Evolutionary conservation across 257 asterid genomes (phyloP), one percentile per base, ranked within the genome.

Genomic region (Fraxinus americana): DNA sequence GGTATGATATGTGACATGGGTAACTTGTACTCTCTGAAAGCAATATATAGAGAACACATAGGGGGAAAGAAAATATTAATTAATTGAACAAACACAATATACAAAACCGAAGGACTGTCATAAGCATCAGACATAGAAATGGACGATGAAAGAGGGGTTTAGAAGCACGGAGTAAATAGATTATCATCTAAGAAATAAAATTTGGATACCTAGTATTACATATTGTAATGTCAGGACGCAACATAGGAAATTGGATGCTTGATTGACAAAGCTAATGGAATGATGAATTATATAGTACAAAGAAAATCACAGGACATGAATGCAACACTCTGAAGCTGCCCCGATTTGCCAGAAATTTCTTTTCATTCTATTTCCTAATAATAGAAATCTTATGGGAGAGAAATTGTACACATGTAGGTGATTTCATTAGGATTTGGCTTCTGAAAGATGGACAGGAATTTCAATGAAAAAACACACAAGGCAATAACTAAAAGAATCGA

Each of bases 1-100:
- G 97, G 97, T 81, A 96, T 92, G 67, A 96, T 91, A 80, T 89
- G 97, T n/a, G 97, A 90, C 92, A 88, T 83, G 16, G 96, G 99
- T 77, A 96, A 91, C 88, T 91, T 89, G 92, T 96, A 96, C 83
- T 89, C 92, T 85, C 99, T 96, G 94, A 75, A 80, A 87, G 79
- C 77, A 84, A 75, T 67, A 79, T 19, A 68, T 35, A 67, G 25
- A 71, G 65, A 73, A 71, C 30, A 83, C 45, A 39, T 9, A 2
- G 19, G 19, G 45, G 2, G 27, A 61, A 61, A 61, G 30, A 59
- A 2, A 19, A 23, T 12, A 25, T 59, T 59, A 59, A n/a, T 59
- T 1, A 23, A 45, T 13, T 45, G 52, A 45, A 45, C 52, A 45
- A 45, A 13, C 17, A 45, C 13, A 45, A 12, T 13, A 45, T 45